These are phyloP conservation scores for Mortierella antarctica DNA, from an alignment of 192 early-diverging fungal genomes.

Conservation along the genomic window DNA sequence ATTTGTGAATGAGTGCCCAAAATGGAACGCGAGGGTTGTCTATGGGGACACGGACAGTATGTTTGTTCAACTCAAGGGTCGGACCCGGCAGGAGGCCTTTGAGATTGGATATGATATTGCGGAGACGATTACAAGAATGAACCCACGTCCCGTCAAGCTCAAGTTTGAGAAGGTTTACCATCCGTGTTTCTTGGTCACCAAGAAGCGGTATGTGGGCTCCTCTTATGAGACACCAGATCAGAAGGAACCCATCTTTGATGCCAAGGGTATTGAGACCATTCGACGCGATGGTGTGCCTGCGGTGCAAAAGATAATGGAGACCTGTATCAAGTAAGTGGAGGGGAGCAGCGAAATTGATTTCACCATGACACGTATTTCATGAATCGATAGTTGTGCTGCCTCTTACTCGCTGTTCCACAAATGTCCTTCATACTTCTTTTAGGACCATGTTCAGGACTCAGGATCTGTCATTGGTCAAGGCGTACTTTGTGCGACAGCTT, in stretches of 20 bases:
- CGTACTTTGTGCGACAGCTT: conserved; percentile 78
- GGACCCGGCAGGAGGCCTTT: conserved; percentile 78
- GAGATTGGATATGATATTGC: conserved; percentile 87
- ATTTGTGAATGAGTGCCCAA: conserved; percentile 66
- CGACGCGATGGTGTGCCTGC: conserved; percentile 87
- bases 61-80: conserved; percentile 82
- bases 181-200: conserved; percentile 88
- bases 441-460: conserved; percentile 83
- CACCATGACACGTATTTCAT: neutral
- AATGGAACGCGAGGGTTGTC: conserved; percentile 85
- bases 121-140: conserved; percentile 73
- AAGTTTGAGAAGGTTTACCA: conserved; percentile 97
- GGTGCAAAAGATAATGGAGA: conserved; percentile 83
- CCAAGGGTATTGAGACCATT: conserved; percentile 96
- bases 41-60: conserved; percentile 97
- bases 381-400: neutral
- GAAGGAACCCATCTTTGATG: conserved; percentile 84
- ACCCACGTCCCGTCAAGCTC: conserved; percentile 86
- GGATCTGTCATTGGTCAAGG: conserved; percentile 84
- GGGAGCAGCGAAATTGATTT: neutral
- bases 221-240: conserved; percentile 77
- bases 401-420: neutral
- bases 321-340: conserved; percentile 70
- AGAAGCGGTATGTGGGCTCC: conserved; percentile 94
- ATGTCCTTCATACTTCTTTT: neutral